Base-by-base conservation (phyloP, 306 rosid species). In the Ziziphus jujuba region DNA sequence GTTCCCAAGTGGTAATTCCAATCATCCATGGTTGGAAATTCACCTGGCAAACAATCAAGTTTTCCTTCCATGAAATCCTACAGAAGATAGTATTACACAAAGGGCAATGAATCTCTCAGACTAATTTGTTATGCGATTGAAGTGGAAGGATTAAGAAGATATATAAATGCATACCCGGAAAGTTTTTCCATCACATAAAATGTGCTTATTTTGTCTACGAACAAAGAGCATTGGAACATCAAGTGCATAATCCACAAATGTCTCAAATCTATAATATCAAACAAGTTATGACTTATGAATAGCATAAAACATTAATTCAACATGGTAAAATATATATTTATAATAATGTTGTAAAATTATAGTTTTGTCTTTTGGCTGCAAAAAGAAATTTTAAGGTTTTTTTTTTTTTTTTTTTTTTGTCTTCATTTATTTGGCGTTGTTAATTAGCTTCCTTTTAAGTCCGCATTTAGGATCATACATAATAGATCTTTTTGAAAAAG, bases 1-100 rank as follows among this genome's bases (percentile, higher is more conserved):
- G 90, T 82, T 51, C 85, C 79, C 81, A 85, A 74, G 64, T 85
- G 90, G 74, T 85, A 79, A 61, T 82, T 85, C 90, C 87, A 85
- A 66, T 85, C 90, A 77, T 76, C 77, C 22, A 85, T 84, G 22
- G 77, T 85, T 34, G 90, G 90, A 24, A 79, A 74, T 77, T 85
- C 90, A 57, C 85, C 83, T 36, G 85, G 87, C 65, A 85, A 56
- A 75, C 79, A 74, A 65, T 83, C 85, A 71, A 82, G 90, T 65
- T 63, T 82, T 53, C 87, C 87, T 21, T 72, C 90, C 87, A 85
- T 45, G 47, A 85, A 85, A 69, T 85, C 51, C 51, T 47, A 15
- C 51, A 28, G 4, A 47, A 47, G 1, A 28, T 28, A 3, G 3
- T 47, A 47, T 1, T 0, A 0, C 4, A 47, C 17, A 28, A 1